These are phyloP conservation scores for Ascocoryne sarcoides DNA, from an alignment of 2,329 filamentous ascomycete genomes.

Conservation along the genomic window DNA sequence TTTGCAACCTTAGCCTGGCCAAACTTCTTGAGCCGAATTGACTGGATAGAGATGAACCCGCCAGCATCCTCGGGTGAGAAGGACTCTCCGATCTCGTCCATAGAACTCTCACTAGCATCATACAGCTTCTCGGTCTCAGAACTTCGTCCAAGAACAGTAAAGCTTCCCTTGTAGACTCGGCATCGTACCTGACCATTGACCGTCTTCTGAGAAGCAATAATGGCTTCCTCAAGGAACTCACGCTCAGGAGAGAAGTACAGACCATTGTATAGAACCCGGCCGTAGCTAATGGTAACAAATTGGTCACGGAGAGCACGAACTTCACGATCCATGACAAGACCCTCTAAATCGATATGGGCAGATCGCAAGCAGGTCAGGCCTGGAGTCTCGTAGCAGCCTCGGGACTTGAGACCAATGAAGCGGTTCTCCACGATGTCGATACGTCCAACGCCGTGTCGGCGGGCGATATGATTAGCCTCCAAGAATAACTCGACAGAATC, in stretches of 20 bases:
- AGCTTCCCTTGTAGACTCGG: slow-evolving; percentile 58
- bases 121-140: slow-evolving; percentile 63
- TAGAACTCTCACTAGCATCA: slow-evolving; percentile 53
- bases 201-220: slow-evolving; percentile 49
- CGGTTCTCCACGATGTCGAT: slow-evolving; percentile 80
- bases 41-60: slow-evolving; percentile 41
- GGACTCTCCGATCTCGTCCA: slow-evolving; percentile 64
- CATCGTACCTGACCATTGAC: slow-evolving; percentile 55
- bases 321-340: slow-evolving; percentile 59
- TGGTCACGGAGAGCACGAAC: slow-evolving; percentile 62
- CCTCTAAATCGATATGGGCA: slow-evolving; percentile 48
- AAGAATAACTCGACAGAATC: slow-evolving; percentile 66
- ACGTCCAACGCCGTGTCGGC: slow-evolving; percentile 65
- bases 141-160: slow-evolving; percentile 50
- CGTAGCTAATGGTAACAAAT: slow-evolving; percentile 58
- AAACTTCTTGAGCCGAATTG: slow-evolving; percentile 37
- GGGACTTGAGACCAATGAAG: slow-evolving; percentile 70
- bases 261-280: slow-evolving; percentile 51
- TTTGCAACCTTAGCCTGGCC: slow-evolving; percentile 72
- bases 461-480: slow-evolving; percentile 61
- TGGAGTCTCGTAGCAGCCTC: slow-evolving; percentile 65
- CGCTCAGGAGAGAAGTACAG: slow-evolving; percentile 61
- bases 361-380: slow-evolving; percentile 27
- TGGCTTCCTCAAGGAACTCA: slow-evolving; percentile 60
- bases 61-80: slow-evolving; percentile 59